Conservation (phyloP, 192 early-diverging fungal species). For the Coemansia asiatica region DNA sequence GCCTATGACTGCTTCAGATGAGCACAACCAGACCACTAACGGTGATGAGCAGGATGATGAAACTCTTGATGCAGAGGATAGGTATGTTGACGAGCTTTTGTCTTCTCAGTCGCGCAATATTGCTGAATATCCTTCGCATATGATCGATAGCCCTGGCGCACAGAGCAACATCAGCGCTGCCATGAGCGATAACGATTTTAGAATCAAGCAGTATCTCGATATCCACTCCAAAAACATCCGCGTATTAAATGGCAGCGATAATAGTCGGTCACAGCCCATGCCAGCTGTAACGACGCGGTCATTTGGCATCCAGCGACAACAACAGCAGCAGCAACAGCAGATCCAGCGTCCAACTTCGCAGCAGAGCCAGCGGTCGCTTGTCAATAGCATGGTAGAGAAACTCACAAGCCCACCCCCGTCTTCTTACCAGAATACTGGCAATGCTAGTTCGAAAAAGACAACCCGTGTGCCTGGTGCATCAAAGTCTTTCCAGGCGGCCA, state of each 20-base stretch:
- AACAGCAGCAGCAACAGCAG: background rate
- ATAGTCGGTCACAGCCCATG: background rate
- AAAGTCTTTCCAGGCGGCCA: slow-evolving; percentile 7
- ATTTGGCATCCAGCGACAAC: background rate
- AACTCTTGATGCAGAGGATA: slow-evolving; percentile 37
- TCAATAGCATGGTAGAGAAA: background rate
- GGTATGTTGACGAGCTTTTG: slow-evolving; percentile 24
- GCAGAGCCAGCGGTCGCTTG: background rate
- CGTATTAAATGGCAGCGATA: background rate
- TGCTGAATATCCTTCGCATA: slow-evolving; percentile 16
- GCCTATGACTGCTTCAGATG: background rate
- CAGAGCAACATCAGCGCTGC: slow-evolving; percentile 34
- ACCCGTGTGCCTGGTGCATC: slow-evolving; percentile 8
- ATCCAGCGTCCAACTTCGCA: background rate
- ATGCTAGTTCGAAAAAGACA: background rate
- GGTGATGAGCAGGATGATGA: slow-evolving; percentile 12
- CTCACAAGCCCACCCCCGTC: background rate
- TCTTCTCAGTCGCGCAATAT: slow-evolving; percentile 40
- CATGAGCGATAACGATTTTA: slow-evolving; percentile 52
- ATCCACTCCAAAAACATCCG: slow-evolving; percentile 15
- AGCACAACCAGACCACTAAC: background rate
- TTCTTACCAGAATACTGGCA: background rate
- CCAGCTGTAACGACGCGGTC: background rate
- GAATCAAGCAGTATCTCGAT: slow-evolving; percentile 29
- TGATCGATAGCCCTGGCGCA: slow-evolving; percentile 27